Evolutionary conservation across 768 basidiomycete genomes (phyloP).

Genomic region (Tylopilus plumbeoviolaceoides): DNA sequence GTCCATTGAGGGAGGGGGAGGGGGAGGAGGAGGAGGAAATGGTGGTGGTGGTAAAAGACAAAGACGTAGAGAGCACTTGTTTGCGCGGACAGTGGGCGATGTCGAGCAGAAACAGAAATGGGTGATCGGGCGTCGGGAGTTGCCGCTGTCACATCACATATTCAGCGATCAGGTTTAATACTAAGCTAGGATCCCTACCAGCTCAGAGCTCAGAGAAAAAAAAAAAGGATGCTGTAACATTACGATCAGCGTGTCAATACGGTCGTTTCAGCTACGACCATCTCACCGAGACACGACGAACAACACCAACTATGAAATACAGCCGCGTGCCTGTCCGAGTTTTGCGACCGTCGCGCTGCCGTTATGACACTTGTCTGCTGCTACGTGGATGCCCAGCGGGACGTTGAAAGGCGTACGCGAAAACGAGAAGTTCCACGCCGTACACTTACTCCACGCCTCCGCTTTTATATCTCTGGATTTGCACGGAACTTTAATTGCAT

Average conservation of each 20-base stretch:
- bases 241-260: slow-evolving; percentile 14
- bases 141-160: slow-evolving; percentile 42
- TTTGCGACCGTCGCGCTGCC: slow-evolving; percentile 2
- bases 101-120: slow-evolving; percentile 35
- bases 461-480: slow-evolving; percentile 30
- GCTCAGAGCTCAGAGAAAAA: slow-evolving; percentile 2
- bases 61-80: slow-evolving; percentile 30
- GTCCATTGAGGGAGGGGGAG: slow-evolving; percentile 46
- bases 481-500: slow-evolving; percentile 30
- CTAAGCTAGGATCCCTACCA: slow-evolving; percentile 28
- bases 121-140: slow-evolving; percentile 57
- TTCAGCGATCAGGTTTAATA: slow-evolving; percentile 35
- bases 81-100: slow-evolving; percentile 30
- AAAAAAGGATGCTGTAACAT: slow-evolving; percentile 10
- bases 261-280: slow-evolving; percentile 9
- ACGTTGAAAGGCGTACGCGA: slow-evolving; percentile 1
- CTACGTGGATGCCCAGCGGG: slow-evolving; percentile 6
- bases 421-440: slow-evolving; percentile 16
- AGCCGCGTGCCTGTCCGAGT: background rate
- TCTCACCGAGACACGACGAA: slow-evolving; percentile 15
- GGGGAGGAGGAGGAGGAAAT: slow-evolving; percentile 28
- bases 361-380: slow-evolving; percentile 11
- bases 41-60: slow-evolving; percentile 29
- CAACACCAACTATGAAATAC: slow-evolving; percentile 2
- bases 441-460: slow-evolving; percentile 4